Base-by-base conservation (phyloP, 371 early-diverging fungal species). In the Blakeslea trispora region DNA sequence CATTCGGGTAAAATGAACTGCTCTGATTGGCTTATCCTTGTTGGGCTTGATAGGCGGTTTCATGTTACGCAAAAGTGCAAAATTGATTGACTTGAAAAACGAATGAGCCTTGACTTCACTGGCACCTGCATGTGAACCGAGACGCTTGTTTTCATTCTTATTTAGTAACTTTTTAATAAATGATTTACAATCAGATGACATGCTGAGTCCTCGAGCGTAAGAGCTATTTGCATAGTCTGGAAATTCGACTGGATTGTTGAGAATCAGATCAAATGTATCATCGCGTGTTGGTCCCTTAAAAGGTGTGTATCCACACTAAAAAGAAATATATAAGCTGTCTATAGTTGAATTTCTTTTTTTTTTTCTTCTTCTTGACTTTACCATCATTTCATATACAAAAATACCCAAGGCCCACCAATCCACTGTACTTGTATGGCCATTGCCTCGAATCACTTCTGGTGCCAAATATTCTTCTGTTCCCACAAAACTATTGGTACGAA, bases 381-480 rank as follows among this genome's bases (percentile, higher is more conserved):
- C 85, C 62, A 96, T 79, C 94, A 98, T 94, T 70, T 97, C 97
- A 65, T 92, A 98, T 3, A 97, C 77, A 42, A 97, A 71, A 21
- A 99, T 93, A 9, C 98, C 99, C n/a, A 97, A 68, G 15, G 97
- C 93, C 99, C 99, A 99, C 93, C 98, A 96, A 74, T 99, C 99
- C 11, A 95, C 96, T 0, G 87, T 83, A 56, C 81, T 87, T 42
- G 61, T 58, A 74, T 98, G 96, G n/a, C 96, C 96, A 42, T 75
- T 68, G 46, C 94, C 96, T 48, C 82, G 81, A 71, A 91, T 86
- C 9, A 91, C 87, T 70, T 96, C 96, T 19, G 97, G 97, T 8
- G 98, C 96, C 73, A 96, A 88, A 67, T 93, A 93, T 71, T 94
- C 95, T 69, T 94, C 94, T 11, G 95, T 96, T 6, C 95, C 96